Evolutionary conservation across 129 eudicot species (phyloP).

Genomic region (Arctium lappa): DNA sequence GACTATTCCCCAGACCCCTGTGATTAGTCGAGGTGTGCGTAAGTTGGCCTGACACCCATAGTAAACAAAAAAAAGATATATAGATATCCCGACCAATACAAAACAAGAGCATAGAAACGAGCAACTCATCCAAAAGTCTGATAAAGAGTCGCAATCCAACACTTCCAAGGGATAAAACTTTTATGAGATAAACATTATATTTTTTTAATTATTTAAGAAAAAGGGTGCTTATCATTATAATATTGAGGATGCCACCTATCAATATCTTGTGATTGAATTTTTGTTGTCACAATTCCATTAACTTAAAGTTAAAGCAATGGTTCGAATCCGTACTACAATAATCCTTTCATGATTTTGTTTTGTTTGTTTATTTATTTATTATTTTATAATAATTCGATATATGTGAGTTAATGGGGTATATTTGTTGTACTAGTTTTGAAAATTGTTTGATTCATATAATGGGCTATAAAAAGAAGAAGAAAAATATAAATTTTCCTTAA

Average conservation of each 20-base stretch:
- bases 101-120: no score
- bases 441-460: not conserved
- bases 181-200: not conserved
- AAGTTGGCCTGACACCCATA: no score
- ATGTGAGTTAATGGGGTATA: not conserved
- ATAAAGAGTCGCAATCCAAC: no score
- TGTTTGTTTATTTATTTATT: not conserved
- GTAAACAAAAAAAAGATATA: no score
- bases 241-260: slow-evolving; percentile 6
- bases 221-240: not conserved
- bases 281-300: slow-evolving; percentile 30
- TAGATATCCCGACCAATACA: no score
- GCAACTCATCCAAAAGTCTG: no score
- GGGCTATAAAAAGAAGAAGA: no score
- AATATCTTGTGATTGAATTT: not conserved
- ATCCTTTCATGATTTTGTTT: slow-evolving; percentile 16
- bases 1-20: no score
- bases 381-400: no score
- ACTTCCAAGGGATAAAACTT: not conserved
- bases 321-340: slow-evolving; percentile 14
- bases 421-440: not conserved
- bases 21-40: no score
- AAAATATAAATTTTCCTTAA: no score
- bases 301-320: slow-evolving; percentile 31
- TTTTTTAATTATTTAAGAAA: not conserved